phyloP scores from a whole-genome alignment of 2,329 filamentous ascomycete genomes.

The Hymenoscyphus scutula region DNA sequence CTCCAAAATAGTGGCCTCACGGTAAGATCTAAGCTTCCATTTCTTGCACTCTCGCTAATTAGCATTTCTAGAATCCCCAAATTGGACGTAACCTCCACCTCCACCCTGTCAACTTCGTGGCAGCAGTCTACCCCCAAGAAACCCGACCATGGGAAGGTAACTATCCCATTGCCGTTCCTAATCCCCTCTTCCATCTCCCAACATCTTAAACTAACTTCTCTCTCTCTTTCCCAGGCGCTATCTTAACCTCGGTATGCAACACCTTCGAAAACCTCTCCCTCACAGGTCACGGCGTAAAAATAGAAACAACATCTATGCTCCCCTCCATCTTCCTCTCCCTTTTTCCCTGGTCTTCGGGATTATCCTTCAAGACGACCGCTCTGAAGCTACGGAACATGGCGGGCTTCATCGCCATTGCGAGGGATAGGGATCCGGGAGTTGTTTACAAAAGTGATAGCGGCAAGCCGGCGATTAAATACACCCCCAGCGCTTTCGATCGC shows the following conservation, averaged over 20 bases:
- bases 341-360: constrained; percentile 64
- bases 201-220: constrained; percentile 11
- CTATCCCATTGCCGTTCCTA: not conserved
- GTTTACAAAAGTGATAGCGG: constrained; percentile 73
- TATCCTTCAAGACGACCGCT: constrained; percentile 70
- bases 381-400: constrained; percentile 68
- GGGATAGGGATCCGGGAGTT: constrained; percentile 72
- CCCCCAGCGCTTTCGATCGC: constrained; percentile 67
- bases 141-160: constrained; percentile 62
- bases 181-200: not conserved
- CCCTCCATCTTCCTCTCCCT: constrained; percentile 63
- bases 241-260: constrained; percentile 74
- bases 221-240: constrained; percentile 49
- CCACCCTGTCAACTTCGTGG: constrained; percentile 66
- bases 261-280: constrained; percentile 80
- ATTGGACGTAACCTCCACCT: constrained; percentile 80
- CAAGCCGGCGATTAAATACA: constrained; percentile 66
- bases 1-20: constrained; percentile 75
- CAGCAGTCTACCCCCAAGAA: constrained; percentile 66
- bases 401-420: constrained; percentile 69
- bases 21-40: constrained; percentile 37
- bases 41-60: constrained; percentile 13
- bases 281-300: constrained; percentile 75
- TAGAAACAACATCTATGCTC: constrained; percentile 74
- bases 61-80: constrained; percentile 57